phyloP scores from a whole-genome alignment of 2,329 filamentous ascomycete genomes.

The Penicillium sp. region DNA sequence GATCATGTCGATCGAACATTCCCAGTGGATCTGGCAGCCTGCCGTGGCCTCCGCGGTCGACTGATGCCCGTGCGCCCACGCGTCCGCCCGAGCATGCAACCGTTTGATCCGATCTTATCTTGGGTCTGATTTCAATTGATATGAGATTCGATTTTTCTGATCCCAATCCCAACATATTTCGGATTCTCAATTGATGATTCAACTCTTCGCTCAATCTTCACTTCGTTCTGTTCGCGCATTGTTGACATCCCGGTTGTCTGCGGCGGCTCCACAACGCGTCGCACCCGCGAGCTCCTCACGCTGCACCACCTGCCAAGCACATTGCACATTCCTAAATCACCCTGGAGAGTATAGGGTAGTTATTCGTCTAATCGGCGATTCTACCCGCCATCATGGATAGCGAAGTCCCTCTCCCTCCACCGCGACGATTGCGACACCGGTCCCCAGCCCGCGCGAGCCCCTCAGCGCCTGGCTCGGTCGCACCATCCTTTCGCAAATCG shows the following conservation, averaged over 20 bases:
- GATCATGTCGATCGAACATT: conserved; percentile 27
- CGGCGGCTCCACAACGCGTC: conserved; percentile 30
- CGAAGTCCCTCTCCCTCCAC: conserved; percentile 45
- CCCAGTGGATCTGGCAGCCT: conserved; percentile 17
- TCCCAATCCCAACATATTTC: neutral
- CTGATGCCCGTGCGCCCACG: conserved; percentile 29
- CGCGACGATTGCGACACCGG: conserved; percentile 40
- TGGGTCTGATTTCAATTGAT: conserved; percentile 1
- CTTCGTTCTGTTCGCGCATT: conserved; percentile 16
- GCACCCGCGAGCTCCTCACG: conserved; percentile 9
- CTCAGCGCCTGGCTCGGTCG: conserved; percentile 18
- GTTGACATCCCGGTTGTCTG: conserved; percentile 21
- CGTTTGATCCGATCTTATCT: conserved; percentile 30
- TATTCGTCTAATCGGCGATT: neutral
- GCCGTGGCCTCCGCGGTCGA: conserved; percentile 23
- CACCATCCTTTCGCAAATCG: conserved; percentile 28
- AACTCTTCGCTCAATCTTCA: neutral
- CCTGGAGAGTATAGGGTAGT: neutral
- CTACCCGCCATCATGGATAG: conserved; percentile 36
- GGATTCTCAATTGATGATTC: neutral
- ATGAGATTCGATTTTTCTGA: neutral
- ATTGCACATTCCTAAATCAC: conserved; percentile 3
- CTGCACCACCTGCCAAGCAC: conserved; percentile 4
- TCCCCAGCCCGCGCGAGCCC: conserved; percentile 30
- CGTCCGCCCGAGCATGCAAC: conserved; percentile 13